phyloP scores from a whole-genome alignment of 1,139 yeast genomes.

The Kodamaea derodonti region DNA sequence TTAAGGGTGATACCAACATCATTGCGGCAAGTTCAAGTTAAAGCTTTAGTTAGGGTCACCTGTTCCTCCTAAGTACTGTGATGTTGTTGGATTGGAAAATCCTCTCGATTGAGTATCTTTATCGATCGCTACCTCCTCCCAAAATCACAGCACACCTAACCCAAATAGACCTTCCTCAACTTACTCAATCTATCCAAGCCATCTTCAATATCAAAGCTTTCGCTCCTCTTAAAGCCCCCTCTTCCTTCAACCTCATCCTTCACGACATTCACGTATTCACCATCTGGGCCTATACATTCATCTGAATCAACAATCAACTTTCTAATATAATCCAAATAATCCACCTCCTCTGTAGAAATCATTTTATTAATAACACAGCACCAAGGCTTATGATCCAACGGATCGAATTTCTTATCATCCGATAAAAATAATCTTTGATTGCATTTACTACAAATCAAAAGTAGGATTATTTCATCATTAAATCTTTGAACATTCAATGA shows the following conservation, averaged over 20 bases:
- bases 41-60: too few relatives aligned
- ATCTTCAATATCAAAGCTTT: conserved; percentile 29
- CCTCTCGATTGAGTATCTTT: too few relatives aligned
- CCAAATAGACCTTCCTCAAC: conserved; percentile 31
- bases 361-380: conserved; percentile 23
- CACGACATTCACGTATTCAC: conserved; percentile 21
- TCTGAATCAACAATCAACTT: conserved; percentile 20
- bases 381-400: conserved; percentile 36
- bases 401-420: conserved; percentile 16
- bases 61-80: too few relatives aligned
- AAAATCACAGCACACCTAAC: too few relatives aligned
- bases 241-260: conserved; percentile 3
- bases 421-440: conserved; percentile 31
- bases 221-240: conserved; percentile 15
- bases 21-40: too few relatives aligned
- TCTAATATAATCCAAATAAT: conserved; percentile 20
- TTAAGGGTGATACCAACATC: too few relatives aligned
- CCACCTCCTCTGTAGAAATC: conserved; percentile 11
- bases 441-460: conserved; percentile 36
- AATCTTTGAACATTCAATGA: conserved; percentile 29
- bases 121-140: too few relatives aligned
- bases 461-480: conserved; percentile 23
- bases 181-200: conserved; percentile 33
- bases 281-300: conserved; percentile 22
- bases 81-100: too few relatives aligned